These are phyloP conservation scores for Pythium biforme DNA, from an alignment of 352 stramenopile species.

Conservation along the genomic window DNA sequence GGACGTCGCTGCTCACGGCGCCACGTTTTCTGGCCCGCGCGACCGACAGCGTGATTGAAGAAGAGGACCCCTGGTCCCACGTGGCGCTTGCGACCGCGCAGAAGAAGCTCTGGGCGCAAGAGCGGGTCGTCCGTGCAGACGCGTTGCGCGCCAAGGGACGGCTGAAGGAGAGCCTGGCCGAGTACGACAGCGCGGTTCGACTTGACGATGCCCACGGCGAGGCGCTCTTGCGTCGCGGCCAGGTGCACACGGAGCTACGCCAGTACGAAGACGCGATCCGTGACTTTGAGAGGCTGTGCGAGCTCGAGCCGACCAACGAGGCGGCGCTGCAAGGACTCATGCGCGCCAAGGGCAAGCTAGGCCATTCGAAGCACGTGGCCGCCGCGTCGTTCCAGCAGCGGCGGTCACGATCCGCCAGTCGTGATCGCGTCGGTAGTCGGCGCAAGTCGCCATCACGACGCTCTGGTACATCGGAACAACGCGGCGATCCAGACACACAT, in stretches of 20 bases:
- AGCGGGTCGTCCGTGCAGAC: constrained; percentile 29
- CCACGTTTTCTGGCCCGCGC: background rate
- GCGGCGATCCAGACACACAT: background rate
- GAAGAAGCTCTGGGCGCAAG: constrained; percentile 38
- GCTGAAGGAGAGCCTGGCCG: constrained; percentile 31
- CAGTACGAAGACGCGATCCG: constrained; percentile 38
- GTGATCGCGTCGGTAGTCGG: background rate
- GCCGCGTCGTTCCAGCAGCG: background rate
- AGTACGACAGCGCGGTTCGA: constrained; percentile 40
- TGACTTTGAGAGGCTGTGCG: constrained; percentile 32
- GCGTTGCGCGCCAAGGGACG: constrained; percentile 28
- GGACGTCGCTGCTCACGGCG: constrained; percentile 5
- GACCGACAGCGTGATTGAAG: background rate
- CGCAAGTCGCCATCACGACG: background rate
- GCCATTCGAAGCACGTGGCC: constrained; percentile 19
- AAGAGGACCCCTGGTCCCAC: constrained; percentile 31
- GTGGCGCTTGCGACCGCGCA: constrained; percentile 32
- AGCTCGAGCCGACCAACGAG: constrained; percentile 23
- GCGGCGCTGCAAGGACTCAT: constrained; percentile 21
- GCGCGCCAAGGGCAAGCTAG: constrained; percentile 25
- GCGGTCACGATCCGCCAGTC: constrained; percentile 4
- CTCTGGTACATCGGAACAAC: background rate
- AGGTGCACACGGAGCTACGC: constrained; percentile 24
- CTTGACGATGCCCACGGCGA: constrained; percentile 30
- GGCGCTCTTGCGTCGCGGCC: constrained; percentile 27